These are phyloP conservation scores for Coniochaeta sp. DNA, from an alignment of 2,329 filamentous ascomycete genomes.

Conservation along the genomic window DNA sequence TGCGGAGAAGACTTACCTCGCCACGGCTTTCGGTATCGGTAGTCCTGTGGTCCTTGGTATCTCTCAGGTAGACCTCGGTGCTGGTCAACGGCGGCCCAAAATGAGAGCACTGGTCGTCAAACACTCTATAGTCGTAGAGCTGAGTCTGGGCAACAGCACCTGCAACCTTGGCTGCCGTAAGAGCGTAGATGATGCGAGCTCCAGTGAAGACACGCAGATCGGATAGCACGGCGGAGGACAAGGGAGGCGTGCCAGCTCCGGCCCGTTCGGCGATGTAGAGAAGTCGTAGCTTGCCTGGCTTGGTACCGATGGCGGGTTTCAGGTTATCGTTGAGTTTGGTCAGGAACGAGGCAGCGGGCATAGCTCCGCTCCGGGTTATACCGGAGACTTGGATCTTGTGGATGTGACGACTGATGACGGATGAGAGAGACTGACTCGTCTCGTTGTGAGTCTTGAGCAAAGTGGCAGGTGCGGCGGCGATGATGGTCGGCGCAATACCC, in stretches of 20 bases:
- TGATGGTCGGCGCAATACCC: slow-evolving; percentile 70
- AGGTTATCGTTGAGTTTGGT: slow-evolving; percentile 53
- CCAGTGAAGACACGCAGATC: slow-evolving; percentile 77
- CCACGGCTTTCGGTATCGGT: slow-evolving; percentile 55
- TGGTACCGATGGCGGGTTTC: slow-evolving; percentile 50
- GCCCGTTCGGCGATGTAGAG: slow-evolving; percentile 71
- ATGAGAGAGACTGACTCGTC: slow-evolving; percentile 45
- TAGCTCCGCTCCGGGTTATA: slow-evolving; percentile 62
- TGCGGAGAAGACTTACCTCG: slow-evolving; percentile 41
- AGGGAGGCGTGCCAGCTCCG: slow-evolving; percentile 51
- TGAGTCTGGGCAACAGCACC: slow-evolving; percentile 84
- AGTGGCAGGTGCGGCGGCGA: slow-evolving; percentile 70
- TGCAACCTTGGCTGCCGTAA: slow-evolving; percentile 76
- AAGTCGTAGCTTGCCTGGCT: slow-evolving; percentile 69
- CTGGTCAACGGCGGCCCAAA: slow-evolving; percentile 78
- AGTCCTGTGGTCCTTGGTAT: slow-evolving; percentile 52
- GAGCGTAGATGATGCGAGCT: slow-evolving; percentile 75
- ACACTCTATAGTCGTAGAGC: slow-evolving; percentile 75
- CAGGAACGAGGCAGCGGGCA: slow-evolving; percentile 60
- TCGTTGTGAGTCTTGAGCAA: slow-evolving; percentile 60
- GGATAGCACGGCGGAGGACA: slow-evolving; percentile 64
- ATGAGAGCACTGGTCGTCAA: slow-evolving; percentile 44
- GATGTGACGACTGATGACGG: slow-evolving; percentile 55
- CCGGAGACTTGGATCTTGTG: slow-evolving; percentile 66
- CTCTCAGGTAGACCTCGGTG: slow-evolving; percentile 68